Evolutionary conservation across 2,329 filamentous ascomycete species (phyloP).

Genomic region (Calonectria henricotiae): DNA sequence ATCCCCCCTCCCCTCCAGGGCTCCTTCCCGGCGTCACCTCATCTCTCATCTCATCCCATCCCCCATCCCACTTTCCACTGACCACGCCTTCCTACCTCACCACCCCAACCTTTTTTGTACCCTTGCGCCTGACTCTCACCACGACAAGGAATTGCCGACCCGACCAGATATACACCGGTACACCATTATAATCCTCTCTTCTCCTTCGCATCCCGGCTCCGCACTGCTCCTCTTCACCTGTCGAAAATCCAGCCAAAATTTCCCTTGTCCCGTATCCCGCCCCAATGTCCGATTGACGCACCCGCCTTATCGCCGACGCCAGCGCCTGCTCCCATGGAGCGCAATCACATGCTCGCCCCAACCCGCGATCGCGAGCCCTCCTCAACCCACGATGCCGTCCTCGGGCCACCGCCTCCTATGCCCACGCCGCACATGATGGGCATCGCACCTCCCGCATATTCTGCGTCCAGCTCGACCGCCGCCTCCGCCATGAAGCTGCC

Average conservation of each 20-base stretch:
- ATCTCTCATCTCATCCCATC: constrained; percentile 36
- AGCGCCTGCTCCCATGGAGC: constrained; percentile 57
- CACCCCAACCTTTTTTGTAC: constrained; percentile 28
- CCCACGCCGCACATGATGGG: constrained; percentile 48
- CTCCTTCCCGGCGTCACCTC: constrained; percentile 34
- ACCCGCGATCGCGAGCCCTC: constrained; percentile 48
- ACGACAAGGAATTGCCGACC: constrained; percentile 31
- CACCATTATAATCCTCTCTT: constrained; percentile 4
- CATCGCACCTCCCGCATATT: constrained; percentile 50
- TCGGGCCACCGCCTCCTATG: constrained; percentile 52
- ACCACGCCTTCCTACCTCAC: constrained; percentile 41
- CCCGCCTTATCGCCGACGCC: constrained; percentile 52
- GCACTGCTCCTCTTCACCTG: constrained; percentile 21
- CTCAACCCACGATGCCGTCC: constrained; percentile 47
- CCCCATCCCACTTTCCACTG: constrained; percentile 26
- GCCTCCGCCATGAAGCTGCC: constrained; percentile 52
- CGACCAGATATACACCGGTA: neutral
- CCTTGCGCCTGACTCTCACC: constrained; percentile 25
- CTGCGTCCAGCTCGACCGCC: constrained; percentile 38
- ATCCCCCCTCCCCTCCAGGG: constrained; percentile 25
- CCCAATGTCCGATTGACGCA: constrained; percentile 52
- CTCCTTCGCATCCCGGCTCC: neutral
- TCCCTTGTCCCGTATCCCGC: constrained; percentile 34
- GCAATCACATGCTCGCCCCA: constrained; percentile 65
- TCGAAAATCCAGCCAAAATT: constrained; percentile 8